These are phyloP conservation scores for Panus rudis DNA, from an alignment of 768 basidiomycete species.

Conservation along the genomic window DNA sequence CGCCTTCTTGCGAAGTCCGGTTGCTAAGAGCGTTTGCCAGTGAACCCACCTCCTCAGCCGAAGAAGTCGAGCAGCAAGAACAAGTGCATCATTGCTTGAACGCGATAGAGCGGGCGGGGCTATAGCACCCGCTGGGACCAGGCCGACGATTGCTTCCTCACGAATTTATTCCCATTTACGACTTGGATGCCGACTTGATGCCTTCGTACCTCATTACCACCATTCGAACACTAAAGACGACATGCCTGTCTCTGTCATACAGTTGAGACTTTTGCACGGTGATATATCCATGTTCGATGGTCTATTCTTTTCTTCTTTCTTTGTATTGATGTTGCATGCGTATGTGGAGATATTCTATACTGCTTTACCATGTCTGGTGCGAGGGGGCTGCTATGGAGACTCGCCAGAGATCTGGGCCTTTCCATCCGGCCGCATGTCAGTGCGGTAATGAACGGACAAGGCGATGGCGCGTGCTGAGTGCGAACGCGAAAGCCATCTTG, in stretches of 20 bases:
- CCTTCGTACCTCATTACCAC: neutral
- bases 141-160: too few species aligned
- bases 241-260: neutral
- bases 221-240: neutral
- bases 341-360: slow-evolving; percentile 1
- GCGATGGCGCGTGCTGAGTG: too few species aligned
- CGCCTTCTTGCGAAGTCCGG: slow-evolving; percentile 2
- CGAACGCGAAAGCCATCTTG: too few species aligned
- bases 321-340: neutral
- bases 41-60: slow-evolving; percentile 65
- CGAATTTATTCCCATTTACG: slow-evolving; percentile 60
- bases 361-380: too few species aligned
- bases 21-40: slow-evolving; percentile 28
- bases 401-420: too few species aligned
- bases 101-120: slow-evolving; percentile 26
- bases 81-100: slow-evolving; percentile 71
- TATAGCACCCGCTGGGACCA: slow-evolving; percentile 34
- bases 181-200: slow-evolving; percentile 39
- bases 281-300: neutral
- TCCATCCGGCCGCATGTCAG: neutral
- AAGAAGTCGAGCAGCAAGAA: slow-evolving; percentile 43
- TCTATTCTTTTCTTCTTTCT: neutral
- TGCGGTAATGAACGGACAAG: neutral
- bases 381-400: too few species aligned
- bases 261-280: neutral